Evolutionary conservation across 306 rosid species (phyloP).

Genomic region (Fragaria nilgerrensis): DNA sequence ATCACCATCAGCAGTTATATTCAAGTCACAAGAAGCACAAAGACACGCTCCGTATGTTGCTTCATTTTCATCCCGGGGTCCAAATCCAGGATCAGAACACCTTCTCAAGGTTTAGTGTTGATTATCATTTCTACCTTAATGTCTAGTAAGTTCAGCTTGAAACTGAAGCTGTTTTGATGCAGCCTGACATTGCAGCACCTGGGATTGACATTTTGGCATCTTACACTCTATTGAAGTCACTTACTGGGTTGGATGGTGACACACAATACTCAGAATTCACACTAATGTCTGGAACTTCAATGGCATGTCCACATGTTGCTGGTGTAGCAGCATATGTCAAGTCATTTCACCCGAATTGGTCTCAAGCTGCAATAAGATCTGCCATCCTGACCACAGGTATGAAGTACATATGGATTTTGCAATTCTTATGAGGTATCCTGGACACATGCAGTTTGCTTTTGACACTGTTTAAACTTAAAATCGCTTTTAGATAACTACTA

Average conservation of each 20-base stretch:
- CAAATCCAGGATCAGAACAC: constrained; percentile 53
- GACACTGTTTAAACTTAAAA: not conserved
- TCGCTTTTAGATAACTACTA: not conserved
- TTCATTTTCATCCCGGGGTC: constrained; percentile 88
- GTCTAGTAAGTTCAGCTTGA: not conserved
- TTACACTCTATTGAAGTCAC: constrained; percentile 59
- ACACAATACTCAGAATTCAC: constrained; percentile 75
- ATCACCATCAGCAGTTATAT: constrained; percentile 64
- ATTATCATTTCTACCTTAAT: not conserved
- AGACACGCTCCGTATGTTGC: constrained; percentile 67
- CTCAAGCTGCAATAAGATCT: constrained; percentile 73
- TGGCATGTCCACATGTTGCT: constrained; percentile 94
- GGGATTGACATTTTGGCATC: constrained; percentile 79
- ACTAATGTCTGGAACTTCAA: constrained; percentile 89
- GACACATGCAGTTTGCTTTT: not conserved
- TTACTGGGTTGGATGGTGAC: constrained; percentile 69
- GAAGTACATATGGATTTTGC: not conserved
- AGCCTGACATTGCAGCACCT: constrained; percentile 94
- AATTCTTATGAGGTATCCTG: not conserved
- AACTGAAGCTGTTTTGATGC: constrained; percentile 17
- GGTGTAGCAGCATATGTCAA: constrained; percentile 86
- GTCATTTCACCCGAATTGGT: constrained; percentile 82
- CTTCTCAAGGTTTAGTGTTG: constrained; percentile 61
- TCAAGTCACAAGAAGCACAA: constrained; percentile 43
- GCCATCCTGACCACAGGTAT: constrained; percentile 82